Percentiles rank a stretch among this genome's conserved stretches.
Conservation (phyloP, 2,329 filamentous ascomycete genomes). For the Pseudogymnoascus sp. region DNA sequence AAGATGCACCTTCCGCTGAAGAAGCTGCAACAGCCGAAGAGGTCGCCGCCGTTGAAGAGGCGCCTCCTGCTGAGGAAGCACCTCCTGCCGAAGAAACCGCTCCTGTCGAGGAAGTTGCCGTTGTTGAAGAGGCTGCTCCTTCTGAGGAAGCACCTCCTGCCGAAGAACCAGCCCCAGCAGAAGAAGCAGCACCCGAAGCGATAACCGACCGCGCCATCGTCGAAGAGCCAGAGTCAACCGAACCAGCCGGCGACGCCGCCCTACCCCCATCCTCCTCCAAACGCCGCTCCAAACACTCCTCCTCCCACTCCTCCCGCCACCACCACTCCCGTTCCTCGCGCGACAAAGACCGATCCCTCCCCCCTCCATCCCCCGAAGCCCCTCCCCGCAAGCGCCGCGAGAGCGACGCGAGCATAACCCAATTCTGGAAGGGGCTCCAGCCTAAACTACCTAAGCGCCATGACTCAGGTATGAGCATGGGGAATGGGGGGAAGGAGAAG, state of each 20-base stretch:
- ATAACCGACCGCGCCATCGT: constrained; percentile 19
- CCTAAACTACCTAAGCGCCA: constrained; percentile 20
- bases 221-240: constrained; percentile 20
- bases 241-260: constrained; percentile 13
- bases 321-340: neutral
- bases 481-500: constrained; percentile 18
- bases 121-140: neutral
- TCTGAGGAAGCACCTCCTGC: neutral
- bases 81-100: neutral
- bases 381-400: constrained; percentile 18
- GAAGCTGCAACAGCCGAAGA: constrained; percentile 11
- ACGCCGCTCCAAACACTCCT: constrained; percentile 9
- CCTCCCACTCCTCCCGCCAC: neutral
- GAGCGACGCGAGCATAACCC: constrained; percentile 17
- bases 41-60: constrained; percentile 13
- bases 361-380: constrained; percentile 16
- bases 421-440: constrained; percentile 13
- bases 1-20: too few species aligned
- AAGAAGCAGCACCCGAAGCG: constrained; percentile 6
- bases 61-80: neutral
- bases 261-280: constrained; percentile 3
- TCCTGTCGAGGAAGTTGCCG: neutral
- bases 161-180: constrained; percentile 12
- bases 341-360: constrained; percentile 9
- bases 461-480: constrained; percentile 24